Percentiles rank a stretch among this genome's conserved stretches.
Conservation (phyloP, 257 asterid genomes). For the Knoxia roxburghii region DNA sequence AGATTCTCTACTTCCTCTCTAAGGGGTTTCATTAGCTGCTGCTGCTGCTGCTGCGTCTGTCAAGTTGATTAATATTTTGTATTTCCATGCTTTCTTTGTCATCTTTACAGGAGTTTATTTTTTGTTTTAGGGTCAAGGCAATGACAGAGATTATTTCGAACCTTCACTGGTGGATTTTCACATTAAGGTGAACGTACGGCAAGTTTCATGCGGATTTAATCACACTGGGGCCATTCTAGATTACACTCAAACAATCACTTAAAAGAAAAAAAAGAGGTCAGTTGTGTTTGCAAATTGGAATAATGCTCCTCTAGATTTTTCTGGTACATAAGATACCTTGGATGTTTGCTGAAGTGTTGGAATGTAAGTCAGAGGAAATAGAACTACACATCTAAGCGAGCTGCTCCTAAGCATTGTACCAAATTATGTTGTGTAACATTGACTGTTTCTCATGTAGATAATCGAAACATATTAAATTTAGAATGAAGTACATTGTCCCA, state of each 20-base stretch:
- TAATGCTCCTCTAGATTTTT: too few relatives aligned
- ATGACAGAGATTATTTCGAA: conserved; percentile 64
- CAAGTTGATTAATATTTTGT: not conserved
- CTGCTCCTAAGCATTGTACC: too few relatives aligned
- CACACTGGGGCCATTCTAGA: conserved; percentile 76
- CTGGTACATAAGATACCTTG: too few relatives aligned
- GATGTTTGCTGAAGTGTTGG: too few relatives aligned
- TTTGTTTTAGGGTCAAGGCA: conserved; percentile 65
- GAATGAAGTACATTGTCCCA: too few relatives aligned
- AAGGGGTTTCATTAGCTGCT: not conserved
- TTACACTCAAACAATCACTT: conserved; percentile 17
- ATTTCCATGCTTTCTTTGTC: not conserved
- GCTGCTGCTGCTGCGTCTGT: not conserved
- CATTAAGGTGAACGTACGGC: conserved; percentile 40
- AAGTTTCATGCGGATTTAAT: conserved; percentile 88
- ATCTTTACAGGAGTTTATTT: not conserved
- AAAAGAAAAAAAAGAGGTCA: not conserved
- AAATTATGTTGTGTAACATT: too few relatives aligned
- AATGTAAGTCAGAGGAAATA: too few relatives aligned
- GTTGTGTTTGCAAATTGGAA: not conserved
- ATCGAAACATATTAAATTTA: too few relatives aligned
- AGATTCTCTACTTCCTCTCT: not conserved
- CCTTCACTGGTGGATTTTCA: conserved; percentile 47
- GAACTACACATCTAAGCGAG: too few relatives aligned
- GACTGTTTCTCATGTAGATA: too few relatives aligned